Evolutionary conservation across 345 rosid genomes (phyloP).

Genomic region (Sisymbrium irio): DNA sequence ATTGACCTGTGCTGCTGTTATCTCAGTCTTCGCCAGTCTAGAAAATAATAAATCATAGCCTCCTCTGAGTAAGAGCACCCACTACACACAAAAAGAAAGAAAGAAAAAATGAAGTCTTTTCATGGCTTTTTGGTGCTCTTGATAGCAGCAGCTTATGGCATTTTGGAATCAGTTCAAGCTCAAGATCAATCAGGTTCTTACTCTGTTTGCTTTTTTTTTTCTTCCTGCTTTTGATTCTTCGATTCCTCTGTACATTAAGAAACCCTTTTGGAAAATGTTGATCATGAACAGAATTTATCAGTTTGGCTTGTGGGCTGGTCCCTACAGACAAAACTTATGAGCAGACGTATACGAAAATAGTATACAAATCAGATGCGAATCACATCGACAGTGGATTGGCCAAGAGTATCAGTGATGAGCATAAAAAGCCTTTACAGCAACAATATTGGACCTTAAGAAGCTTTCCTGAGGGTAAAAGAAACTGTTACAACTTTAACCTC

Average conservation of each 20-base stretch:
- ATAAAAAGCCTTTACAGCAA: slow-evolving; percentile 8
- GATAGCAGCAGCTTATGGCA: neutral
- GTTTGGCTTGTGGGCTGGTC: slow-evolving; percentile 31
- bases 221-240: neutral
- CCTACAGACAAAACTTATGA: slow-evolving; percentile 18
- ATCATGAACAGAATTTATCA: slow-evolving; percentile 28
- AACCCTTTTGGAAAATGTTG: neutral
- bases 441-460: slow-evolving; percentile 32
- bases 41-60: neutral
- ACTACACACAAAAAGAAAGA: neutral
- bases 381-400: neutral
- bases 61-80: neutral
- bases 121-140: neutral
- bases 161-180: slow-evolving; percentile 17
- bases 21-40: too few relatives aligned
- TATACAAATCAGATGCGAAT: slow-evolving; percentile 19
- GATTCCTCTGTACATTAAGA: neutral
- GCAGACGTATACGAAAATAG: slow-evolving; percentile 13
- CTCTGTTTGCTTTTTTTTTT: neutral
- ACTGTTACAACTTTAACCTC: slow-evolving; percentile 34
- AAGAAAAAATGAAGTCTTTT: neutral
- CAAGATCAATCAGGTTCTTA: slow-evolving; percentile 33
- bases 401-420: neutral
- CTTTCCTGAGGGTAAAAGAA: slow-evolving; percentile 36
- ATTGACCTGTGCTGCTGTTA: too few relatives aligned